Evolutionary conservation across 2,329 filamentous ascomycete genomes (phyloP).

Genomic region (Hymenoscyphus albidus): DNA sequence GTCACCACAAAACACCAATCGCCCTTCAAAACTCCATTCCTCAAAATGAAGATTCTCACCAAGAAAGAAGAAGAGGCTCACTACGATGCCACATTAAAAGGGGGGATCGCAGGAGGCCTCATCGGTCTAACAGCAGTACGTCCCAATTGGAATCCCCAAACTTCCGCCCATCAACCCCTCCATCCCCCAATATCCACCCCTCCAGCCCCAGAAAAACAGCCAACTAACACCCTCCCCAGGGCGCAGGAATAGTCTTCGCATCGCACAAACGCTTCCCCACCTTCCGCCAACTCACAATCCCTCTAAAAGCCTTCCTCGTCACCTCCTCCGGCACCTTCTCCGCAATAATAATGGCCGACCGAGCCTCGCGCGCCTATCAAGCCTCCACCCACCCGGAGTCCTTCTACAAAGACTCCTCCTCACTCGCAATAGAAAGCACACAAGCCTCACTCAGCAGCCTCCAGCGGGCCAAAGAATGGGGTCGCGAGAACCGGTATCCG

Average conservation of each 20-base stretch:
- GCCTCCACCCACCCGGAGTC: constrained; percentile 38
- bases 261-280: constrained; percentile 67
- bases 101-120: constrained; percentile 69
- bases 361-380: constrained; percentile 68
- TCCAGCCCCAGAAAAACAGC: constrained; percentile 1
- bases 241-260: constrained; percentile 56
- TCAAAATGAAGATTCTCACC: constrained; percentile 85
- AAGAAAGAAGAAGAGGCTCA: constrained; percentile 88
- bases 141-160: constrained; percentile 29
- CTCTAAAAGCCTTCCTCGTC: constrained; percentile 87
- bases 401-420: constrained; percentile 37
- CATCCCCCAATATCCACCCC: not conserved
- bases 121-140: constrained; percentile 66
- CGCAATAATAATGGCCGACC: constrained; percentile 84
- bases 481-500: constrained; percentile 63
- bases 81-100: constrained; percentile 76
- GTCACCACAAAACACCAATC: not conserved
- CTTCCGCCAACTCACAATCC: constrained; percentile 78
- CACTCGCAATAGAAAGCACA: constrained; percentile 18
- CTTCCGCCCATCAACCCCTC: not conserved
- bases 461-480: constrained; percentile 68
- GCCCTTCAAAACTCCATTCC: not conserved
- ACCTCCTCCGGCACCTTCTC: constrained; percentile 78
- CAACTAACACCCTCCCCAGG: constrained; percentile 21
- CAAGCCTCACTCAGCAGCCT: constrained; percentile 44